Percentiles rank a stretch among this genome's conserved stretches.
Conservation (phyloP, 306 rosid genomes). For the Elaeagnus macrophylla region DNA sequence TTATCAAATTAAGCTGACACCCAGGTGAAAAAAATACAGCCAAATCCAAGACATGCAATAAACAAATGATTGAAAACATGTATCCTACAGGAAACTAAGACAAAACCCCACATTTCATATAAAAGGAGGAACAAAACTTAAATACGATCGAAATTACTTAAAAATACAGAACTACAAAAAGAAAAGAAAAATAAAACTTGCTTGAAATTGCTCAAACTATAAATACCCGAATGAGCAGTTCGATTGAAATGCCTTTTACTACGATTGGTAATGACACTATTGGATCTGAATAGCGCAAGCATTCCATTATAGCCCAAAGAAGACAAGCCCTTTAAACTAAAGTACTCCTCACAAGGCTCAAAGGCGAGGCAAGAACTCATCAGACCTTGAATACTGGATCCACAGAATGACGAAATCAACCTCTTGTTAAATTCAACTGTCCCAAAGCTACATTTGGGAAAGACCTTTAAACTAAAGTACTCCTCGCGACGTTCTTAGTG, state of each 20-base stretch:
- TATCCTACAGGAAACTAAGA: background rate
- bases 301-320: constrained; percentile 37
- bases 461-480: no score
- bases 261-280: constrained; percentile 27
- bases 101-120: background rate
- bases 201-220: background rate
- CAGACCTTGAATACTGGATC: constrained; percentile 75
- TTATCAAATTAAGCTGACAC: background rate
- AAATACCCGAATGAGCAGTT: constrained; percentile 42
- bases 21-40: background rate
- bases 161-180: background rate
- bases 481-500: no score
- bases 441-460: constrained; percentile 24
- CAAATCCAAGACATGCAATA: background rate
- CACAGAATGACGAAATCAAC: constrained; percentile 36
- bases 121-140: background rate
- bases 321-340: constrained; percentile 31
- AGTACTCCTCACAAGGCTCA: constrained; percentile 62
- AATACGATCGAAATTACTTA: background rate
- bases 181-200: background rate
- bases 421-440: constrained; percentile 31
- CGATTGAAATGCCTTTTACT: constrained; percentile 40
- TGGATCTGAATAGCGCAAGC: constrained; percentile 55
- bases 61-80: background rate
- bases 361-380: constrained; percentile 50